Percentiles rank a stretch among this genome's conserved stretches.
Conservation (phyloP, 805 yeast species). For the Suhomyces xylopsoci region DNA sequence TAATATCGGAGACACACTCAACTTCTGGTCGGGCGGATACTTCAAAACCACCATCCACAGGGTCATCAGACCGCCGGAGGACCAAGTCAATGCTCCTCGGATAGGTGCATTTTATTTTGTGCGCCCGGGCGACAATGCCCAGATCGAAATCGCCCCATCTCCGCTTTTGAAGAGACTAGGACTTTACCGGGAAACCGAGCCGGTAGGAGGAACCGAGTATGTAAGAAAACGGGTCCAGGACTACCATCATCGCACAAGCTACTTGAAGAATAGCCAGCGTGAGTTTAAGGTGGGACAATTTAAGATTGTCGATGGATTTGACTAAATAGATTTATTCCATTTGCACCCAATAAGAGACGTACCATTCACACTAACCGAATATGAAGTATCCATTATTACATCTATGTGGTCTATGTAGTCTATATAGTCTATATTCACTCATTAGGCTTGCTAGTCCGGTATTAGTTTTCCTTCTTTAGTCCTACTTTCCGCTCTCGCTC, state of each 20-base stretch:
- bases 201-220: slow-evolving; percentile 28
- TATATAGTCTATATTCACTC: background rate
- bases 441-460: background rate
- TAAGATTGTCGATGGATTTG: slow-evolving; percentile 27
- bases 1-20: slow-evolving; percentile 34
- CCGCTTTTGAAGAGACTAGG: slow-evolving; percentile 31
- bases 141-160: slow-evolving; percentile 28
- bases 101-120: slow-evolving; percentile 36
- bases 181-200: slow-evolving; percentile 20
- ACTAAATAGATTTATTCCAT: slow-evolving; percentile 4
- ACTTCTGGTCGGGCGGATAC: slow-evolving; percentile 35
- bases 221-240: slow-evolving; percentile 27
- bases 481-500: background rate
- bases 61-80: slow-evolving; percentile 34
- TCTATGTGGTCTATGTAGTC: too few relatives aligned
- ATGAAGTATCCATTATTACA: too few relatives aligned
- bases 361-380: too few relatives aligned
- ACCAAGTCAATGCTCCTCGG: slow-evolving; percentile 27
- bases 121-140: slow-evolving; percentile 30
- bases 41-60: slow-evolving; percentile 34
- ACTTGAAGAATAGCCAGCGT: slow-evolving; percentile 22
- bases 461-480: background rate
- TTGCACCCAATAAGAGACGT: background rate
- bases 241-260: slow-evolving; percentile 21
- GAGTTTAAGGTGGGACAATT: slow-evolving; percentile 28